These are phyloP conservation scores for Dorcoceras hygrometricum DNA, from an alignment of 257 asterid genomes.

Conservation along the genomic window DNA sequence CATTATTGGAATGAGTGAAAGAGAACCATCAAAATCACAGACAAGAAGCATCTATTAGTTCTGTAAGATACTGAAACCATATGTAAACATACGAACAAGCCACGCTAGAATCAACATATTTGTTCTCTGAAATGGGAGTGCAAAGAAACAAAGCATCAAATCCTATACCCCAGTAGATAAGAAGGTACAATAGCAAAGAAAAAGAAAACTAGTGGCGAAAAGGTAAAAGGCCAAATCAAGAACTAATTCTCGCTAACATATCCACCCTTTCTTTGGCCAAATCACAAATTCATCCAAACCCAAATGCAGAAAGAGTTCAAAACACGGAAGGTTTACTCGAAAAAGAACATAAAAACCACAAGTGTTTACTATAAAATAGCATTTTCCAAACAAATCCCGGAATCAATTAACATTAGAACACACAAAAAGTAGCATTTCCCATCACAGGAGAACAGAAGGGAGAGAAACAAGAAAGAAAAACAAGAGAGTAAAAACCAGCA, in stretches of 20 bases:
- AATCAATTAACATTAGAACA: conserved; percentile 11
- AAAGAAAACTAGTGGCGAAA: conserved; percentile 17
- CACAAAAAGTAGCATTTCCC: background rate
- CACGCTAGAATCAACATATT: conserved; percentile 44
- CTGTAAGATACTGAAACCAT: conserved; percentile 37
- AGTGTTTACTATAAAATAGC: conserved; percentile 20
- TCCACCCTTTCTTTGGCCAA: background rate
- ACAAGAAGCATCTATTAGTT: conserved; percentile 50
- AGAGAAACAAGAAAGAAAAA: conserved; percentile 5
- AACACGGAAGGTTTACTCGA: conserved; percentile 11
- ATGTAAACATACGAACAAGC: conserved; percentile 32
- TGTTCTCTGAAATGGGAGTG: conserved; percentile 33
- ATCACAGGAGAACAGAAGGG: conserved; percentile 10
- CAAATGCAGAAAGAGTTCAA: conserved; percentile 24
- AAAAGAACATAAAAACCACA: conserved; percentile 22
- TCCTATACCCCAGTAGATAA: conserved; percentile 26
- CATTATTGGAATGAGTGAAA: conserved; percentile 41
- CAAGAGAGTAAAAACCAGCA: too few species aligned
- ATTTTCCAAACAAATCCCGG: conserved; percentile 18
- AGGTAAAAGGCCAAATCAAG: conserved; percentile 18
- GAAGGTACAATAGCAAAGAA: conserved; percentile 24
- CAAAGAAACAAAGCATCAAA: conserved; percentile 34
- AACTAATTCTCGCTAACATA: background rate
- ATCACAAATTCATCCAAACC: conserved; percentile 26
- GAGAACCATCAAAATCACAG: conserved; percentile 41